A percentile compares a stretch with the other conserved stretches of the same genome.
Conservation (phyloP, 495 filamentous ascomycete species). For the Penicillium diatomitis region DNA sequence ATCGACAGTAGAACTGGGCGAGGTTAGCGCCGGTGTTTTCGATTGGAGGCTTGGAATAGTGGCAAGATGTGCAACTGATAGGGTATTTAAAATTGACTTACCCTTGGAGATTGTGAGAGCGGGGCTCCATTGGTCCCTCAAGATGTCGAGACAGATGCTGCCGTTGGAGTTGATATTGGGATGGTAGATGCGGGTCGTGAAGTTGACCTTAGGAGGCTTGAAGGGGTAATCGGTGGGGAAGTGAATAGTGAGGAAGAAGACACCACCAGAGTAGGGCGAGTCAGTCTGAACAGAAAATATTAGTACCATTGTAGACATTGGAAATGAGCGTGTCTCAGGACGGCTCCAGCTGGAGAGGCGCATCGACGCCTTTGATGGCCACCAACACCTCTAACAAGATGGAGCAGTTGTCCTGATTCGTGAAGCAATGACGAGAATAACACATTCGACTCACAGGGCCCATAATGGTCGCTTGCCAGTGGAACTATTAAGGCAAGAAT, state of each 20-base stretch:
- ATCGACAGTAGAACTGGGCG: conserved; percentile 84
- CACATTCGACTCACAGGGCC: conserved; percentile 70
- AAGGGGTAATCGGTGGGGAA: conserved; percentile 99
- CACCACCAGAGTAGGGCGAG: conserved; percentile 91
- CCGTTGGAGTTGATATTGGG: conserved; percentile 99
- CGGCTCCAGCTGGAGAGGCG: too few relatives aligned
- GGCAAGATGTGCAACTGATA: too few relatives aligned
- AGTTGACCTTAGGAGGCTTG: conserved; percentile 99
- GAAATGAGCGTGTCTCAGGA: too few relatives aligned
- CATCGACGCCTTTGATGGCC: too few relatives aligned
- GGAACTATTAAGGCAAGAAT: conserved; percentile 56
- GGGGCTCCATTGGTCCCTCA: conserved; percentile 98
- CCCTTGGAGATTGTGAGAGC: conserved; percentile 98
- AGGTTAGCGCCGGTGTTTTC: conserved; percentile 10
- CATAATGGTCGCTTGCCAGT: conserved; percentile 99
- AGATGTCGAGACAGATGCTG: conserved; percentile 96
- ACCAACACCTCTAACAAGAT: too few relatives aligned
- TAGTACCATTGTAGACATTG: conserved; percentile 2
- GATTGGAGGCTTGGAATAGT: too few relatives aligned
- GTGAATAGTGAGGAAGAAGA: conserved; percentile 97
- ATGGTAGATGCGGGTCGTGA: conserved; percentile 98
- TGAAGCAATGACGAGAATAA: neutral
- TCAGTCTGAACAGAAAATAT: conserved; percentile 51
- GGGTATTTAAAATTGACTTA: conserved; percentile 26
- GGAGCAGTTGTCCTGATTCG: too few relatives aligned